A percentile compares a stretch with the other conserved stretches of the same genome.
Evolutionary conservation across 257 asterid species (phyloP).

Genomic region (Solanum medicagineum): DNA sequence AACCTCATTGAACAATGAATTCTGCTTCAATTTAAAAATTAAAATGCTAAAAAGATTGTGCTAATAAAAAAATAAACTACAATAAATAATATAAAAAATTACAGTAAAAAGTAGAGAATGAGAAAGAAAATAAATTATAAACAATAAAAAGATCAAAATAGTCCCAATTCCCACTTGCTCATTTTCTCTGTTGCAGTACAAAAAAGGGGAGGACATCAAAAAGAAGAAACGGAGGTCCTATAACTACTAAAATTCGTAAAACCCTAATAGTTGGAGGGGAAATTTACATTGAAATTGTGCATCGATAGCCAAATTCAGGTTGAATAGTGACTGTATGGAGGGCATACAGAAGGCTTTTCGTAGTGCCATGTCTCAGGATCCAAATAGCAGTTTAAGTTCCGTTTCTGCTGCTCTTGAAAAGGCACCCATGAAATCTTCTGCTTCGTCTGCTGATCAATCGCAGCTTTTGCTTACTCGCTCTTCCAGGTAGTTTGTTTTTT

Average conservation of each 20-base stretch:
- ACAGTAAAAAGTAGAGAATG: too few species aligned
- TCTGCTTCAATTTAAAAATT: too few species aligned
- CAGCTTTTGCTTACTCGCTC: constrained; percentile 33
- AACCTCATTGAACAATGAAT: too few species aligned
- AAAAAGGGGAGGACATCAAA: not conserved
- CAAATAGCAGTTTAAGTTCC: constrained; percentile 17
- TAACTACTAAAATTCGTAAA: not conserved
- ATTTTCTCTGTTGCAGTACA: too few species aligned
- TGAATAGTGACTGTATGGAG: constrained; percentile 25
- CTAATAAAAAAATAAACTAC: too few species aligned
- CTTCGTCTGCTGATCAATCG: constrained; percentile 26
- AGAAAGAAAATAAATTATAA: too few species aligned
- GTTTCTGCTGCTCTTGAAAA: constrained; percentile 42
- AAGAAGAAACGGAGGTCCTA: not conserved
- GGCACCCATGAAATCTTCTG: constrained; percentile 17
- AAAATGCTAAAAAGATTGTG: too few species aligned
- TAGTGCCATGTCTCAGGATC: constrained; percentile 37
- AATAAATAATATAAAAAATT: too few species aligned
- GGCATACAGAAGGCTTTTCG: constrained; percentile 36
- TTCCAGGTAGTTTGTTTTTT: constrained; percentile 21
- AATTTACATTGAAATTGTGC: not conserved
- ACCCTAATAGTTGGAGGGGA: not conserved
- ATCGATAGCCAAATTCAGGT: not conserved
- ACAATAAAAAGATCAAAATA: too few species aligned
- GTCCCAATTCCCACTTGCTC: too few species aligned